Evolutionary conservation across 352 stramenopile genomes (phyloP).

Genomic region (Pythium volutum): DNA sequence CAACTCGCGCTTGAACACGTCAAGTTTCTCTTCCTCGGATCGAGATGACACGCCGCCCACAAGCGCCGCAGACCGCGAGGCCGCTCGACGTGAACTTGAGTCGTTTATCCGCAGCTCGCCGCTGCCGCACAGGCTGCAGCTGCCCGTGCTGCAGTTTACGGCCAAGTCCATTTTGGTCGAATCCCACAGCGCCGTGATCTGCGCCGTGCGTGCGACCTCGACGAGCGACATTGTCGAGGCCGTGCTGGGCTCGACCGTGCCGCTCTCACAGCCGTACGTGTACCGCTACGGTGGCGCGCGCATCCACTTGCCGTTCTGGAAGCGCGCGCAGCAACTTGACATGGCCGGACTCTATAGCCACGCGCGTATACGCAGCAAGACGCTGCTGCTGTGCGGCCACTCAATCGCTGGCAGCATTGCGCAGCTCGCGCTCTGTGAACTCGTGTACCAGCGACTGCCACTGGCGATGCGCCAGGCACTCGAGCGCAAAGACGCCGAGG

Average conservation of each 20-base stretch:
- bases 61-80: conserved; percentile 12
- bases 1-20: conserved; percentile 22
- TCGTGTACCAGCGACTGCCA: conserved; percentile 70
- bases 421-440: conserved; percentile 69
- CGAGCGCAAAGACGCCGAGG: conserved; percentile 60
- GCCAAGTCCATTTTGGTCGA: conserved; percentile 61
- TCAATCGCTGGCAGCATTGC: conserved; percentile 84
- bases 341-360: conserved; percentile 46
- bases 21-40: conserved; percentile 3
- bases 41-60: conserved; percentile 21
- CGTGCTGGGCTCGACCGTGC: conserved; percentile 63
- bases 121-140: conserved; percentile 56
- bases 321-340: conserved; percentile 53
- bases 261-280: conserved; percentile 57
- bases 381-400: conserved; percentile 71
- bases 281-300: conserved; percentile 71
- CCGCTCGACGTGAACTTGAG: conserved; percentile 41
- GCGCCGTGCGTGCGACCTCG: conserved; percentile 58
- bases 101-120: conserved; percentile 58
- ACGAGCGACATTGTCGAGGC: conserved; percentile 62
- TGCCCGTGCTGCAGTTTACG: conserved; percentile 52
- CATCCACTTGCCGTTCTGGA: conserved; percentile 81
- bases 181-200: conserved; percentile 57
- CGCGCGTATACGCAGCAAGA: conserved; percentile 51
- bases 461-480: conserved; percentile 41